These are phyloP conservation scores for Dichomitus squalens DNA, from an alignment of 1,284 basidiomycete genomes.

Conservation along the genomic window DNA sequence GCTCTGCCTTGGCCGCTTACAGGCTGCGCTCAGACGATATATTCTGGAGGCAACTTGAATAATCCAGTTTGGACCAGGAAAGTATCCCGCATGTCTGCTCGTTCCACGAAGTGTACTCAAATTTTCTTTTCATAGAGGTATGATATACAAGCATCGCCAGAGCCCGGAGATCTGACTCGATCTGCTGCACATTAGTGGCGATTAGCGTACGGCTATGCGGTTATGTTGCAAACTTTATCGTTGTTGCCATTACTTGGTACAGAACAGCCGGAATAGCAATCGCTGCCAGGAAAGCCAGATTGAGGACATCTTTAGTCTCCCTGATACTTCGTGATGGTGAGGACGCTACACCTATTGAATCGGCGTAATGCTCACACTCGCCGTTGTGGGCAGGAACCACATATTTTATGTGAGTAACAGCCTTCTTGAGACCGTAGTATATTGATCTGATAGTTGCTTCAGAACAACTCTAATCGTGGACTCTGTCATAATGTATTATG, in stretches of 20 bases:
- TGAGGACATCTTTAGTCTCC: background rate
- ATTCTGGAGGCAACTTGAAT: background rate
- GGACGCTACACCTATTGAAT: too few relatives aligned
- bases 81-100: too few relatives aligned
- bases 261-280: conserved; percentile 4
- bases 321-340: conserved; percentile 14
- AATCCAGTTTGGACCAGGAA: too few relatives aligned
- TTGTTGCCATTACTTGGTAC: conserved; percentile 19
- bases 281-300: background rate
- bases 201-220: too few relatives aligned
- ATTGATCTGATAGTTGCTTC: background rate
- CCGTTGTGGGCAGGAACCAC: background rate
- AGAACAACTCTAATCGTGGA: background rate
- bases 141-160: background rate
- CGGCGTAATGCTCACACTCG: background rate
- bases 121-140: background rate
- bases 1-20: too few relatives aligned
- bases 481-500: too few relatives aligned
- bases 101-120: background rate
- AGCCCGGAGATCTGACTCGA: too few relatives aligned
- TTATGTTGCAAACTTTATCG: background rate
- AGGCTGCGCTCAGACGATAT: background rate
- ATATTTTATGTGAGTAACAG: conserved; percentile 6
- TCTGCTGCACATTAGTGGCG: too few relatives aligned
- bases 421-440: background rate